A percentile compares a stretch with the other conserved stretches of the same genome.
Conservation (phyloP, 805 yeast genomes). For the Candida tammaniensis region DNA sequence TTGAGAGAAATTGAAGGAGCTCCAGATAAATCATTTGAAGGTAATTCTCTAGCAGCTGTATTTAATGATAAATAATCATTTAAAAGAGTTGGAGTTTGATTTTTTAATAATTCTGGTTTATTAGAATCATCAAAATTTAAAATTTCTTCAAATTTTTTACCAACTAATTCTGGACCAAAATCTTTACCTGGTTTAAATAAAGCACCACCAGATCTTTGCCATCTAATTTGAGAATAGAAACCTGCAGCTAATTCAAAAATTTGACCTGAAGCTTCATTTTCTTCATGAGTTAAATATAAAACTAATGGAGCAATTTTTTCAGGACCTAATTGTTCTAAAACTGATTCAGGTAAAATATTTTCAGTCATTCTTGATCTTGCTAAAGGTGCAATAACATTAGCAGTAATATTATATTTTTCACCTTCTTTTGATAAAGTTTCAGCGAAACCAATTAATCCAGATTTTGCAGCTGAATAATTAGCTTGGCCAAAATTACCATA, state of each 20-base stretch:
- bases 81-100: conserved; percentile 67
- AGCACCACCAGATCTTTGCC: conserved; percentile 91
- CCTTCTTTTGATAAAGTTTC: conserved; percentile 97
- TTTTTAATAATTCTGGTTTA: conserved; percentile 46
- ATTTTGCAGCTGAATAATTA: conserved; percentile 90
- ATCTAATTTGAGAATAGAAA: conserved; percentile 82
- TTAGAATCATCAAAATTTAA: conserved; percentile 58
- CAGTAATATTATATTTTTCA: conserved; percentile 72
- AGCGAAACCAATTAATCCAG: conserved; percentile 85
- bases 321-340: conserved; percentile 77
- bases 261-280: conserved; percentile 60
- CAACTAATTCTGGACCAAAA: conserved; percentile 83
- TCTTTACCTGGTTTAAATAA: conserved; percentile 73
- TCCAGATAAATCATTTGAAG: conserved; percentile 46
- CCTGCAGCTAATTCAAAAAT: conserved; percentile 95
- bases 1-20: conserved; percentile 55
- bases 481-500: conserved; percentile 97
- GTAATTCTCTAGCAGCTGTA: conserved; percentile 48
- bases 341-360: conserved; percentile 78
- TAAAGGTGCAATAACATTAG: conserved; percentile 88
- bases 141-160: conserved; percentile 62
- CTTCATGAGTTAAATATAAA: conserved; percentile 70
- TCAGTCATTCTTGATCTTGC: conserved; percentile 98
- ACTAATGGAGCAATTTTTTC: conserved; percentile 92
- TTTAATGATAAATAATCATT: conserved; percentile 67